Conservation (phyloP, 768 basidiomycete genomes). For the Termitomyces sp. region DNA sequence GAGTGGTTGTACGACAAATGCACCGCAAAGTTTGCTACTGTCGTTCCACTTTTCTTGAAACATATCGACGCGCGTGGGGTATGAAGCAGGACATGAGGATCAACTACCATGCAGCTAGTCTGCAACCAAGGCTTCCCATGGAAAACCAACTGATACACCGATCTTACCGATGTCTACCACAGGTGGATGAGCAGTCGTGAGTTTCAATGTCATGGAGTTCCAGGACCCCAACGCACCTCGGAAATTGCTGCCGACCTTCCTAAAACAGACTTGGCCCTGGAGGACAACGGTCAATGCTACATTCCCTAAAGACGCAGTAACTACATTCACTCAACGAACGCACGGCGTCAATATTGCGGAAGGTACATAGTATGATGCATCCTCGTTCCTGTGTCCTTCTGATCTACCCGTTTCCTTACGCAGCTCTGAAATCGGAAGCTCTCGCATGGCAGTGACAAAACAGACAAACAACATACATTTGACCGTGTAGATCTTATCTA, state of each 20-base stretch:
- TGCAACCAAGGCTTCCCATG: slow-evolving; percentile 37
- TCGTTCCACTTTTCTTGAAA: not conserved
- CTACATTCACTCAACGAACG: slow-evolving; percentile 29
- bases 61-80: not conserved
- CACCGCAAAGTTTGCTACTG: slow-evolving; percentile 29
- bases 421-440: slow-evolving; percentile 37
- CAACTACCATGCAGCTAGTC: slow-evolving; percentile 37
- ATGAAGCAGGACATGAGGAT: slow-evolving; percentile 28
- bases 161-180: not conserved
- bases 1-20: slow-evolving; percentile 40
- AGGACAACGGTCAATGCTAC: slow-evolving; percentile 7
- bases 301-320: slow-evolving; percentile 32
- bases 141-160: slow-evolving; percentile 39
- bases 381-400: not conserved
- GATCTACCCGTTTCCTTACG: not conserved
- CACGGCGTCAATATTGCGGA: slow-evolving; percentile 42
- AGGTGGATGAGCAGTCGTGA: no score
- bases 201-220: no score
- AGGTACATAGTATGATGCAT: slow-evolving; percentile 15
- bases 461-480: slow-evolving; percentile 36
- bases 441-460: slow-evolving; percentile 36
- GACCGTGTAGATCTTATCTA: slow-evolving; percentile 37
- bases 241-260: no score
- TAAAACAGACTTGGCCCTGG: no score
- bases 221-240: no score